A percentile compares a stretch with the other conserved stretches of the same genome.
Conservation (phyloP, 805 yeast genomes). For the Cyberlindnera maclurae region DNA sequence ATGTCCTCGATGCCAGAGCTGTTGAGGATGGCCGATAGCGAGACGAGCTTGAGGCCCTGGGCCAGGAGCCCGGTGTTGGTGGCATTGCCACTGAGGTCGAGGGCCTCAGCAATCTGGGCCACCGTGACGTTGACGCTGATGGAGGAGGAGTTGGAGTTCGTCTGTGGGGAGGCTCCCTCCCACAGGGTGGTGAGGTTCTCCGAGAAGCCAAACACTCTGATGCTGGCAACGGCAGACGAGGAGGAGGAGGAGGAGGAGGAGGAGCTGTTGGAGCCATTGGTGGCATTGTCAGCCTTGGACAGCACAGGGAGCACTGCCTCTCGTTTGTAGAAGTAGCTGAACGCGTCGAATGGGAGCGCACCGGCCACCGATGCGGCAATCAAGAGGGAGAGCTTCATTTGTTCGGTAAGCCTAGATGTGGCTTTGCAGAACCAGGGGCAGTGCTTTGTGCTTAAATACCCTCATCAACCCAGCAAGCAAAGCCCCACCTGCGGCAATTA, state of each 20-base stretch:
- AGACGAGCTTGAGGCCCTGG: background rate
- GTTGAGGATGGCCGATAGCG: conserved; percentile 6
- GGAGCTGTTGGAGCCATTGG: no score
- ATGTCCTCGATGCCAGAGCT: conserved; percentile 1
- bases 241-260: no score
- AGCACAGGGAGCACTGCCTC: background rate
- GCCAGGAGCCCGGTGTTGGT: background rate
- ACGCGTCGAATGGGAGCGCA: conserved; percentile 1
- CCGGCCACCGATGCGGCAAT: background rate
- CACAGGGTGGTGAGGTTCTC: conserved; percentile 11
- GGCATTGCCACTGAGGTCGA: background rate
- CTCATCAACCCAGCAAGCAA: no score
- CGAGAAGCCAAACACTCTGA: conserved; percentile 12
- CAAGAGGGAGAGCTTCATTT: background rate
- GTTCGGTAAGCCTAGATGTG: no score
- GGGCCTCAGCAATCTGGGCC: background rate
- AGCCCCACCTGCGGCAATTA: no score
- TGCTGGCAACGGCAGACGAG: background rate
- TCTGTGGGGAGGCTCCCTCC: conserved; percentile 1
- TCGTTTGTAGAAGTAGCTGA: background rate
- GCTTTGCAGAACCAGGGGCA: no score
- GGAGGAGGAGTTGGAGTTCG: background rate
- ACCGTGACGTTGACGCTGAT: background rate
- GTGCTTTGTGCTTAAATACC: no score
- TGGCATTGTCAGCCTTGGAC: no score